These are phyloP conservation scores for Aspergillus homomorphus DNA, from an alignment of 495 filamentous ascomycete species.

Conservation along the genomic window DNA sequence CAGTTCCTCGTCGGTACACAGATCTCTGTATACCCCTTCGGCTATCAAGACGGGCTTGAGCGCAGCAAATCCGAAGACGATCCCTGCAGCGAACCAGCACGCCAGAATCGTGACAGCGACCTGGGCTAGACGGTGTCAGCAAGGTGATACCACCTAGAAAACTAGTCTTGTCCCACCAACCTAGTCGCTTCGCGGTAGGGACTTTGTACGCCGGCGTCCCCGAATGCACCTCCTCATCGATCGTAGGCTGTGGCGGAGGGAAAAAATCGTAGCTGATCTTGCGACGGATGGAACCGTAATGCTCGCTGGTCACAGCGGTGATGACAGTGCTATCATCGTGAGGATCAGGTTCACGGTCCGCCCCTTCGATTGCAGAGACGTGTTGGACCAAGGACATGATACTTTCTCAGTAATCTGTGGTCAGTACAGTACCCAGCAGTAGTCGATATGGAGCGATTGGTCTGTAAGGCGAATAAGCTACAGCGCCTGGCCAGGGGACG, in stretches of 20 bases:
- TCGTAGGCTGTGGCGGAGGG: constrained; percentile 20
- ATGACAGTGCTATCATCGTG: constrained; percentile 12
- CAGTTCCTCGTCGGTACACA: constrained; percentile 49
- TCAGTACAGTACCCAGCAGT: not conserved
- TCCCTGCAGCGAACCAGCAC: constrained; percentile 63
- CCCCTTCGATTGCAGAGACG: constrained; percentile 38
- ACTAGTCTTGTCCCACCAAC: constrained; percentile 26
- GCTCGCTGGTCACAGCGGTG: constrained; percentile 7
- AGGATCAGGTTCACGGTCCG: constrained; percentile 34
- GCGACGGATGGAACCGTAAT: constrained; percentile 20
- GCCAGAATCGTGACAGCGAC: constrained; percentile 56
- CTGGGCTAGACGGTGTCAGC: constrained; percentile 42
- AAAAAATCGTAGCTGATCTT: constrained; percentile 36
- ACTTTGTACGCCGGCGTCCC: constrained; percentile 51
- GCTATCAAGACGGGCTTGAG: constrained; percentile 66
- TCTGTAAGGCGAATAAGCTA: not conserved
- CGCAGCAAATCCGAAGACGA: constrained; percentile 73
- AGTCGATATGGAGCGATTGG: not conserved
- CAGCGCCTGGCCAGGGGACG: not conserved
- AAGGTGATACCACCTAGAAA: not conserved
- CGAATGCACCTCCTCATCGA: constrained; percentile 16
- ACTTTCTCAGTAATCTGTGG: not conserved
- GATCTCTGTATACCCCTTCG: constrained; percentile 62
- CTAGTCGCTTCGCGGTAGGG: constrained; percentile 46
- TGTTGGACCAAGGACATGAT: constrained; percentile 46